A percentile compares a stretch with the other conserved stretches of the same genome.
phyloP scores from a whole-genome alignment of 2,329 filamentous ascomycete genomes.

The Eutypella sp. region DNA sequence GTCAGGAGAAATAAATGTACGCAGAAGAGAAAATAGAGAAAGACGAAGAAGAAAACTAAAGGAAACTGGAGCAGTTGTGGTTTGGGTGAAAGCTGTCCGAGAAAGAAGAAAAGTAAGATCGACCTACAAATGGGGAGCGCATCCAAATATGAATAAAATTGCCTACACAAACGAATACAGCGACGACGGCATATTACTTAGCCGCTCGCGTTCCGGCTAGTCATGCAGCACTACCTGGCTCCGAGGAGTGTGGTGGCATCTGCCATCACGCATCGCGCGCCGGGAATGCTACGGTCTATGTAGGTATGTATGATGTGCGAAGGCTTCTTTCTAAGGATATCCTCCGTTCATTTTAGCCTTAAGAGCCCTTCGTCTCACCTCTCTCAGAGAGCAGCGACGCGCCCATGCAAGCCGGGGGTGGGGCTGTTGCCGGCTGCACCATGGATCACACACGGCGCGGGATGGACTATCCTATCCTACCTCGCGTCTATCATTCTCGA shows the following conservation, averaged over 20 bases:
- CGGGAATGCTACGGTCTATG: neutral
- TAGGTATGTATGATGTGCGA: neutral
- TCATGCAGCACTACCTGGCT: conserved; percentile 4
- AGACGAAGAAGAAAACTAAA: conserved; percentile 8
- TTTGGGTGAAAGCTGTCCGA: conserved; percentile 5
- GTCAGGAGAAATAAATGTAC: conserved; percentile 11
- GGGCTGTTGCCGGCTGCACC: neutral
- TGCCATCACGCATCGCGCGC: conserved; percentile 4
- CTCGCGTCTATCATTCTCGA: too few relatives aligned
- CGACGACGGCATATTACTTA: conserved; percentile 7
- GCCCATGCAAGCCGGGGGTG: conserved; percentile 12
- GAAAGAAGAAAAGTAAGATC: conserved; percentile 11
- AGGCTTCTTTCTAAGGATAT: conserved; percentile 8
- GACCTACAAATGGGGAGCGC: conserved; percentile 6
- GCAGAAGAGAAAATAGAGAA: conserved; percentile 9
- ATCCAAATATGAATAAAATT: conserved; percentile 18
- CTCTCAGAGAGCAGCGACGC: conserved; percentile 4
- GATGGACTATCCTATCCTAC: neutral
- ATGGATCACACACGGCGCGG: conserved; percentile 3
- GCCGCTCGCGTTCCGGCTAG: conserved; percentile 13
- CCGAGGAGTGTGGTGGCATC: conserved; percentile 7
- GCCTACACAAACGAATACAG: conserved; percentile 17
- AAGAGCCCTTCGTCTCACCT: conserved; percentile 1
- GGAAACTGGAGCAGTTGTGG: conserved; percentile 5
- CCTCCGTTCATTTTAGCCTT: too few relatives aligned